Base-by-base conservation (phyloP, 2,329 filamentous ascomycete genomes). In the Myriosclerotinia curreyana region DNA sequence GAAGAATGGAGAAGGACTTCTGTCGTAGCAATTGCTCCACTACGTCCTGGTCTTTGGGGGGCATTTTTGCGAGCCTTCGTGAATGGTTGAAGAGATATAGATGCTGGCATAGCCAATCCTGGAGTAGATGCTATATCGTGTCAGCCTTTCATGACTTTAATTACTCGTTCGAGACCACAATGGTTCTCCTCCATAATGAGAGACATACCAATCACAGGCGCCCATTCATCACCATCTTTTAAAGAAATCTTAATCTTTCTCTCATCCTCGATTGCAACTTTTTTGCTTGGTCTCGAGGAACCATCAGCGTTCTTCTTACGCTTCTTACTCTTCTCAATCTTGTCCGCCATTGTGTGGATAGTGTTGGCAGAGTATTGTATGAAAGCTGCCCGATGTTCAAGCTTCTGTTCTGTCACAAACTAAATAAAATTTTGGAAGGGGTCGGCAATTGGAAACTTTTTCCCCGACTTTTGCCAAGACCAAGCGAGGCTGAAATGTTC, bases 1-100 rank as follows among this genome's bases (percentile, higher is more conserved):
- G 79, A 79, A 11, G 85, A 86, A 72, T 87, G 83, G 51, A 88
- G 76, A 0, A 87, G 72, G 15, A 88, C 76, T 70, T 84, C 82
- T 62, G 79, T 74, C 22, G 69, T 71, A 49, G 71, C 68, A 62
- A 75, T 73, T 15, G 65, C 61, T 25, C 69, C 67, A 34, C 68
- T 73, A 40, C 53, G 66, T 46, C 72, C 69, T 22, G 68, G 56
- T 38, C 65, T 65, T 49, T 67, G 61, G 25, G 69, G 56, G 17
- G 66, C 62, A 56, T 73, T 72, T 56, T 66, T 66, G 40, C 73
- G 72, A 50, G 66, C 50, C 60, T 73, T 73, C 5, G 69, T 70
- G 38, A 74, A 77, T 58, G 75, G 70, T 49, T 71, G 67, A 22
- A 77, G 66, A 17, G 69, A 60, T 34, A 75, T 69, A n/a, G 73